These are phyloP conservation scores for Clonostachys solani DNA, from an alignment of 2,329 filamentous ascomycete species.

Conservation along the genomic window DNA sequence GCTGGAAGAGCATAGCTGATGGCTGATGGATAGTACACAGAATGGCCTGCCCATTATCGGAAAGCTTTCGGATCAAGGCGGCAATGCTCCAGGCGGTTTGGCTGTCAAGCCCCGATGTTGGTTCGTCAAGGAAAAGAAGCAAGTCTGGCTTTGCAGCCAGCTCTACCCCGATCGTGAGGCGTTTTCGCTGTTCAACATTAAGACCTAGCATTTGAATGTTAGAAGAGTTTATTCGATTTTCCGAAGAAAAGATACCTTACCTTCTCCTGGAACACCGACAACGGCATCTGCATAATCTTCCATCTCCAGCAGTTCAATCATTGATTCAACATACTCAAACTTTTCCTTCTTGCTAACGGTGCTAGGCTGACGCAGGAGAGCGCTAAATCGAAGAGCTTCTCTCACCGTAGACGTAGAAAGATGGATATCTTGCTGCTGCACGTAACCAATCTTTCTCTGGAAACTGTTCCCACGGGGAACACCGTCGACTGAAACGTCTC, in stretches of 20 bases:
- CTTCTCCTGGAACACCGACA: conserved; percentile 55
- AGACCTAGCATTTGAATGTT: conserved; percentile 32
- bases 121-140: conserved; percentile 58
- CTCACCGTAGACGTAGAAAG: conserved; percentile 59
- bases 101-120: conserved; percentile 49
- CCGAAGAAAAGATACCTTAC: background rate
- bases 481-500: conserved; percentile 74
- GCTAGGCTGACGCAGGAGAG: conserved; percentile 53
- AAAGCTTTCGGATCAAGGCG: conserved; percentile 52
- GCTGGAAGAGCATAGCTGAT: conserved; percentile 46
- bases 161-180: conserved; percentile 48
- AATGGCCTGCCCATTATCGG: conserved; percentile 52
- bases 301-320: conserved; percentile 63
- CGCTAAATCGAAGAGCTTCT: conserved; percentile 62
- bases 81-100: conserved; percentile 54
- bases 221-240: background rate
- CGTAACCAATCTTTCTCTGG: conserved; percentile 70
- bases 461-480: conserved; percentile 64
- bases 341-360: conserved; percentile 55
- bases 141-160: conserved; percentile 45
- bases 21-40: conserved; percentile 58
- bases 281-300: conserved; percentile 56
- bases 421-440: conserved; percentile 60
- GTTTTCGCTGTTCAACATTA: conserved; percentile 52
- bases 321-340: conserved; percentile 59